phyloP scores from a whole-genome alignment of 352 stramenopile genomes.

The Phytophthora podocarpi region DNA sequence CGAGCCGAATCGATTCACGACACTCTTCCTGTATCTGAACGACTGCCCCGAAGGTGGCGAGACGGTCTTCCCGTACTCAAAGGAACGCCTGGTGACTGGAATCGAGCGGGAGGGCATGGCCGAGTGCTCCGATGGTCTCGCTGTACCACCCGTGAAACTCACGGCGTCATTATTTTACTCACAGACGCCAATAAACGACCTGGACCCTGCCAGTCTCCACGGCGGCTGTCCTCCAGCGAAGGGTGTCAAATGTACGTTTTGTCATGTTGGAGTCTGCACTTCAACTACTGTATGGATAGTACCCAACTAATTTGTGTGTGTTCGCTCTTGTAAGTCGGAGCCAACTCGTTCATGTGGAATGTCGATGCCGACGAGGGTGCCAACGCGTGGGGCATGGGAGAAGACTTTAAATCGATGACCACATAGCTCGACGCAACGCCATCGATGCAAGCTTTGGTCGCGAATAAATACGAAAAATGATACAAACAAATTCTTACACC shows the following conservation, averaged over 20 bases:
- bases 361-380: conserved; percentile 64
- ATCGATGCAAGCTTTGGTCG: background rate
- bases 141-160: conserved; percentile 67
- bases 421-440: background rate
- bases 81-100: conserved; percentile 52
- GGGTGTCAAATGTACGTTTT: conserved; percentile 64
- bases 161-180: conserved; percentile 78
- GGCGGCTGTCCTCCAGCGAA: conserved; percentile 62
- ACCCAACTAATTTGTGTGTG: conserved; percentile 8
- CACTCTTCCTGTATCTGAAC: conserved; percentile 95
- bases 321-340: conserved; percentile 56
- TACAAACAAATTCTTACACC: background rate
- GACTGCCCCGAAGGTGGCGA: conserved; percentile 93
- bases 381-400: conserved; percentile 58
- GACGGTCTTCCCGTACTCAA: conserved; percentile 93
- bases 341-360: conserved; percentile 82
- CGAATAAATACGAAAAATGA: background rate
- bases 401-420: conserved; percentile 43
- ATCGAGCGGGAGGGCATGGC: conserved; percentile 69
- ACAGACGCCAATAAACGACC: conserved; percentile 63
- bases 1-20: conserved; percentile 93
- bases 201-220: conserved; percentile 64
- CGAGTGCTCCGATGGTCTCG: conserved; percentile 68
- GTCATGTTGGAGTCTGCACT: background rate
- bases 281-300: too few species aligned